A percentile compares a stretch with the other conserved stretches of the same genome.
These are phyloP conservation scores for Citrus unshiu DNA, from an alignment of 345 rosid genomes.

Conservation along the genomic window DNA sequence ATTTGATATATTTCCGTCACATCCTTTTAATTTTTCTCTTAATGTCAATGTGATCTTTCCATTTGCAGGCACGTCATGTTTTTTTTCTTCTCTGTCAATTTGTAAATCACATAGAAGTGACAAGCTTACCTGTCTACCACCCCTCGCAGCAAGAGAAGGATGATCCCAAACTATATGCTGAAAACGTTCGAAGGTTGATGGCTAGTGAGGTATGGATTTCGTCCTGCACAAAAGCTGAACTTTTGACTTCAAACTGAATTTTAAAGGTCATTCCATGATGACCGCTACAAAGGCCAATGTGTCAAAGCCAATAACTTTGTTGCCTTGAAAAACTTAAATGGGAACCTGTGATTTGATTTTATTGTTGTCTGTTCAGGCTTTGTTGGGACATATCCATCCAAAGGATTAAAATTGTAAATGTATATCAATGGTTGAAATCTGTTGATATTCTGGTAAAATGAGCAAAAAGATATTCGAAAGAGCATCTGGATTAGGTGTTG, in stretches of 20 bases:
- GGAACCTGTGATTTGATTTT: neutral
- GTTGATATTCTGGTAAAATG: neutral
- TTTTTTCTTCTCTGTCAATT: conserved; percentile 85
- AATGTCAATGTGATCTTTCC: neutral
- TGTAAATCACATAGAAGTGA: conserved; percentile 80
- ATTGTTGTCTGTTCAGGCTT: neutral
- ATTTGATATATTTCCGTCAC: neutral
- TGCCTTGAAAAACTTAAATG: neutral
- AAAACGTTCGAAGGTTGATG: conserved; percentile 81
- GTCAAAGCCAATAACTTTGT: neutral
- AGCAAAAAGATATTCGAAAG: neutral
- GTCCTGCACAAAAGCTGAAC: neutral
- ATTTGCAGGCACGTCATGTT: conserved; percentile 75
- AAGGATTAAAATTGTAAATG: neutral
- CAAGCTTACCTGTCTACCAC: conserved; percentile 68
- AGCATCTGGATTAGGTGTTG: neutral
- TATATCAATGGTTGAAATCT: neutral
- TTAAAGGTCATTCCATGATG: neutral
- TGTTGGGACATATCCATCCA: neutral
- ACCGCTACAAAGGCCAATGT: neutral
- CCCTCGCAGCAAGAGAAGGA: conserved; percentile 91
- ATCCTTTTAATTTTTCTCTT: neutral
- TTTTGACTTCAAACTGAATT: neutral
- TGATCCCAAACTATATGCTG: conserved; percentile 83
- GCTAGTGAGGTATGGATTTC: conserved; percentile 67